Evolutionary conservation across 352 stramenopile species (phyloP).

Genomic region (Phytophthora brassicae): DNA sequence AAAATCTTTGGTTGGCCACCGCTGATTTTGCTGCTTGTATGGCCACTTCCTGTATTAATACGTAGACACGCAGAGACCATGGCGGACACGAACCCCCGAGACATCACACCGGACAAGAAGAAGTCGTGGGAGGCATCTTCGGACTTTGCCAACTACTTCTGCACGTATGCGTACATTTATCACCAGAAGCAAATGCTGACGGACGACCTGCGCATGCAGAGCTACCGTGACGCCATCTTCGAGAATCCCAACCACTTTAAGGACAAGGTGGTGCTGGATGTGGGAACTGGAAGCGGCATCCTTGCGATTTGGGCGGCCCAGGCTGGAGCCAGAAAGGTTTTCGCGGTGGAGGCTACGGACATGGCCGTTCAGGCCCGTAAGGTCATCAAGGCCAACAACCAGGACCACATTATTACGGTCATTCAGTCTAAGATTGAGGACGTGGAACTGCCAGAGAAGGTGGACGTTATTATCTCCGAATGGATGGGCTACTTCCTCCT

Average conservation of each 20-base stretch:
- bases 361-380: slow-evolving; percentile 96
- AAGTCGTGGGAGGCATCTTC: slow-evolving; percentile 82
- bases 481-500: slow-evolving; percentile 99
- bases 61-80: slow-evolving; percentile 8
- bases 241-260: slow-evolving; percentile 98
- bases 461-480: slow-evolving; percentile 99
- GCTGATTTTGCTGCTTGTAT: background rate
- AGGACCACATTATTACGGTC: slow-evolving; percentile 97
- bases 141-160: slow-evolving; percentile 92
- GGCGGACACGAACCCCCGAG: slow-evolving; percentile 32
- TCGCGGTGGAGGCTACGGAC: slow-evolving; percentile 97
- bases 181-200: slow-evolving; percentile 99
- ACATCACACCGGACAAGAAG: slow-evolving; percentile 78
- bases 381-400: slow-evolving; percentile 96
- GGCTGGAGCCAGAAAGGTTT: slow-evolving; percentile 98
- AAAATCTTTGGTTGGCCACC: slow-evolving; percentile 16
- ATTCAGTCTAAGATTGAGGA: slow-evolving; percentile 99
- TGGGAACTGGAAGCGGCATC: slow-evolving; percentile 99
- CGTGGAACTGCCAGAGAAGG: slow-evolving; percentile 95
- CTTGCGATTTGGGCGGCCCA: slow-evolving; percentile 98
- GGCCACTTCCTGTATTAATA: slow-evolving; percentile 1
- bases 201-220: slow-evolving; percentile 98
- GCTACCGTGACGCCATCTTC: slow-evolving; percentile 98
- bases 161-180: slow-evolving; percentile 90
- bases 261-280: slow-evolving; percentile 99